Evolutionary conservation across 1,284 basidiomycete genomes (phyloP).

Genomic region (Phylloboletellus chloephorus): DNA sequence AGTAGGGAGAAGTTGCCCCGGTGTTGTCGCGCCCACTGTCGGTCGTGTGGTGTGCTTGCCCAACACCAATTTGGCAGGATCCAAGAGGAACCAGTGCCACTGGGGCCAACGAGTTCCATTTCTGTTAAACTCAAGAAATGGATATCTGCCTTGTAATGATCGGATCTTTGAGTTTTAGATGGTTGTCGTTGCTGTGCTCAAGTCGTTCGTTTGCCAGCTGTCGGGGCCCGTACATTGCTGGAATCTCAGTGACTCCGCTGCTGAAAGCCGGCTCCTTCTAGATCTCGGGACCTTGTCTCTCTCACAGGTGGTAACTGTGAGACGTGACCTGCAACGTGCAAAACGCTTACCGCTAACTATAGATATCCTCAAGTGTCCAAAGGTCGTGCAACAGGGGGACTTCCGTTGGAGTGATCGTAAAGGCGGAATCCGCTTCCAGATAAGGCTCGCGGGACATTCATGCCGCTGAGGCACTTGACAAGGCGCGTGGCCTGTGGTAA

Average conservation of each 20-base stretch:
- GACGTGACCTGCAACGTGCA: neutral
- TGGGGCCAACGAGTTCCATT: conserved; percentile 14
- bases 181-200: neutral
- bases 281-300: conserved; percentile 33
- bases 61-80: conserved; percentile 16
- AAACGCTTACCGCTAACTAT: conserved; percentile 33
- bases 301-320: neutral
- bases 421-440: neutral
- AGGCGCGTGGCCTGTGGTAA: conserved; percentile 33
- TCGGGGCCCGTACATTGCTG: conserved; percentile 21
- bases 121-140: conserved; percentile 10
- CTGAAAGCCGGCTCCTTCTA: conserved; percentile 23
- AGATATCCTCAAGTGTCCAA: conserved; percentile 31
- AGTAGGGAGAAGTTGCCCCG: neutral
- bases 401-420: conserved; percentile 11
- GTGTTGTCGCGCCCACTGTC: neutral
- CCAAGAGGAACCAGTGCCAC: conserved; percentile 15
- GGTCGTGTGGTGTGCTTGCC: conserved; percentile 5
- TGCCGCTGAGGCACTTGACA: conserved; percentile 9
- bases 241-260: conserved; percentile 29
- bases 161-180: conserved; percentile 5
- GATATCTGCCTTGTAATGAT: conserved; percentile 6
- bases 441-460: conserved; percentile 1
- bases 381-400: conserved; percentile 18
- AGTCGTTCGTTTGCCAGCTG: neutral